A percentile compares a stretch with the other conserved stretches of the same genome.
Evolutionary conservation across 768 basidiomycete species (phyloP).

Genomic region (Filobasidium floriforme): DNA sequence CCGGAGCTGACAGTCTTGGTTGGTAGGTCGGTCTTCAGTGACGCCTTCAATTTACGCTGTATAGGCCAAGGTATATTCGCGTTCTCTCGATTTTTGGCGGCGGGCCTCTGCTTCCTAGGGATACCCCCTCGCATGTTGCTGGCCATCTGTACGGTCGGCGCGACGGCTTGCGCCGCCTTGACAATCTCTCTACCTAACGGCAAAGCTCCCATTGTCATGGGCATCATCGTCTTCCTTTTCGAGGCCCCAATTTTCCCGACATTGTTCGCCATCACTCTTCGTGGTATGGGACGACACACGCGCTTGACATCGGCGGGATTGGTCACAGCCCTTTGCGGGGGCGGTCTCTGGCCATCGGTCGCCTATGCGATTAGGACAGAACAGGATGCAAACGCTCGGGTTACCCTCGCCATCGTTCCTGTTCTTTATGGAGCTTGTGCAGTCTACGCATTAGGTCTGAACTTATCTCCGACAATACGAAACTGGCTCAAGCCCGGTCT

Average conservation of each 20-base stretch:
- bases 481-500: conserved; percentile 2
- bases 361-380: conserved; percentile 28
- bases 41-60: conserved; percentile 24
- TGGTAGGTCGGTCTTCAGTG: background rate
- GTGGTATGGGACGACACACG: conserved; percentile 35
- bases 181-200: conserved; percentile 27
- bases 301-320: conserved; percentile 32
- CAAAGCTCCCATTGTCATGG: conserved; percentile 21
- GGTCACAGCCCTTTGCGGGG: conserved; percentile 34
- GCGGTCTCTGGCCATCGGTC: conserved; percentile 30
- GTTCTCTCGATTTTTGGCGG: conserved; percentile 33
- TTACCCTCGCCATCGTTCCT: conserved; percentile 16
- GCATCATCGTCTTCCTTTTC: conserved; percentile 35
- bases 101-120: conserved; percentile 30
- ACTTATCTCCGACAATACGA: background rate
- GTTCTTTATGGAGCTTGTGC: conserved; percentile 16
- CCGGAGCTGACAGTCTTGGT: background rate
- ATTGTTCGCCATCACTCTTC: conserved; percentile 37
- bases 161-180: conserved; percentile 29
- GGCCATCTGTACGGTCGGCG: conserved; percentile 27
- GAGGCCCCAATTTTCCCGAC: conserved; percentile 40
- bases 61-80: conserved; percentile 23
- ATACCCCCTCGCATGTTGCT: conserved; percentile 35
- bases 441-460: conserved; percentile 4
- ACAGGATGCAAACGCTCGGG: conserved; percentile 18